Evolutionary conservation across 2,329 filamentous ascomycete genomes (phyloP), one percentile per base, ranked within the genome.

Genomic region (Drechslerella stenobrocha): DNA sequence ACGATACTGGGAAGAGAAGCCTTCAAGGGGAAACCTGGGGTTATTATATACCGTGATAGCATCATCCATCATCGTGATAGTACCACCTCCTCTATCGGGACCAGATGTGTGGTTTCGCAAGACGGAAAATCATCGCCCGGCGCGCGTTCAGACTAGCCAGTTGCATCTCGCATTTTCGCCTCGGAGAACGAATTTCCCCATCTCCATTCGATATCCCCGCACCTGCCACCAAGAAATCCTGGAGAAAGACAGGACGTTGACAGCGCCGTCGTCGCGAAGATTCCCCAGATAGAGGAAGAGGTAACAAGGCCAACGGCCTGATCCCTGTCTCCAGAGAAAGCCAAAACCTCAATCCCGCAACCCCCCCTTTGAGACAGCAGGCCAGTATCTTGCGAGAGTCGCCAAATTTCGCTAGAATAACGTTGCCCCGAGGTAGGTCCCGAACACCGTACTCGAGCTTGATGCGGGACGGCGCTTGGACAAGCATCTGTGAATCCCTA

Each of bases 231-330:
- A 42, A 35, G 35, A 48, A 34, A 55, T 46, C 37, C 52, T 42
- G 55, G 57, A 60, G 55, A 67, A 55, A 52, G 13, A 26, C n/a
- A n/a, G n/a, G n/a, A n/a, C n/a, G n/a, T 26, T n/a, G 22, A 5
- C n/a, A 47, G 47, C 20, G 30, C 28, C 37, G 42, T 18, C 32
- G 32, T 37, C 20, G 40, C 22, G 44, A 24, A 56, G 28, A 45
- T 60, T 60, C 63, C 63, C 63, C 63, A 60, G 50, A 60, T 59
- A 45, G 50, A 60, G 15, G 45, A 67, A 48, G 44, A 56, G 63
- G 50, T 60, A 56, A 51, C 34, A 40, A 37, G 35, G 34, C 34
- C 15, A 56, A 42, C 40, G 9, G 15, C 18, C 52, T 44, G 42
- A 34, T 47, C 45, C 37, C 48, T 40, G 37, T 18, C 47, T 32